phyloP scores from a whole-genome alignment of 768 basidiomycete species.

The Boletellus emodensis region DNA sequence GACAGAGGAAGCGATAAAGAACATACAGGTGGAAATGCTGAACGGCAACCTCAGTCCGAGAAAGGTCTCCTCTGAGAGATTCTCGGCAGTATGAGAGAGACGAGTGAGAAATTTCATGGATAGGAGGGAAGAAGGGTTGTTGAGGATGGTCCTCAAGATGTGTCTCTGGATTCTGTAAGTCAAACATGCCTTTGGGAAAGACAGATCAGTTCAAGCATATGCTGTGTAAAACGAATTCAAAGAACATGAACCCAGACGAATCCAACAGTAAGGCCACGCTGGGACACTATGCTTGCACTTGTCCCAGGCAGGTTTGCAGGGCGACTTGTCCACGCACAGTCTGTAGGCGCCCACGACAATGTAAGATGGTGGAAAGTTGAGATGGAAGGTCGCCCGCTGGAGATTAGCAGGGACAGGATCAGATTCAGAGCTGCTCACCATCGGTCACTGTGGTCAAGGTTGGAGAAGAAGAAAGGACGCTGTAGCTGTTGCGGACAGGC shows the following conservation, averaged over 20 bases:
- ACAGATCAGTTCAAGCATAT: background rate
- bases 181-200: conserved; percentile 61
- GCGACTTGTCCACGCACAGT: conserved; percentile 63
- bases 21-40: conserved; percentile 62
- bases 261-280: conserved; percentile 67
- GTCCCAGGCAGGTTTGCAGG: conserved; percentile 76
- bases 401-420: conserved; percentile 44
- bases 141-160: conserved; percentile 41
- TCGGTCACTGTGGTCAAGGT: background rate
- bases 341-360: conserved; percentile 82
- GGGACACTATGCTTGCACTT: conserved; percentile 78
- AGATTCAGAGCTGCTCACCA: background rate
- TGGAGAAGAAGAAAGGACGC: no score
- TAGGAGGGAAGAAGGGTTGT: conserved; percentile 26
- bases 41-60: conserved; percentile 70
- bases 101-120: conserved; percentile 25
- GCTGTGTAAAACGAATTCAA: background rate
- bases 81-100: conserved; percentile 24
- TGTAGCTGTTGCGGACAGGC: no score
- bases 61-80: conserved; percentile 45
- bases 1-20: no score
- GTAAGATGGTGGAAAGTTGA: conserved; percentile 80
- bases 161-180: no score
- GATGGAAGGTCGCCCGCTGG: conserved; percentile 50
- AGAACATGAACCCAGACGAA: conserved; percentile 55